phyloP scores from a whole-genome alignment of 2,329 filamentous ascomycete genomes.

The Microdochium bolleyi region DNA sequence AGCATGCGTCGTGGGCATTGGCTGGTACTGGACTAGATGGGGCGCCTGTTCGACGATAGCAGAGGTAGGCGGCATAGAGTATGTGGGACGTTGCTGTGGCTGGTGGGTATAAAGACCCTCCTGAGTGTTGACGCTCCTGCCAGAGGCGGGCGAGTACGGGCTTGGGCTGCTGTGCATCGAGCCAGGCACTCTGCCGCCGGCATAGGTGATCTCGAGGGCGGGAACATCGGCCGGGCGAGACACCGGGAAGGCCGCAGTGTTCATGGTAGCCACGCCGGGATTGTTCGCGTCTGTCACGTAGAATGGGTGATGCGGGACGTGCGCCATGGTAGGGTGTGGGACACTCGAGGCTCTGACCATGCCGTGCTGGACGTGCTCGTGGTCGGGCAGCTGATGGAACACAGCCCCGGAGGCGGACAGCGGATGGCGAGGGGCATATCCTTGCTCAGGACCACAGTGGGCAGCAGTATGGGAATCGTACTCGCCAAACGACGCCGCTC shows the following conservation, averaged over 20 bases:
- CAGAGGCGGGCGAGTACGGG: constrained; percentile 47
- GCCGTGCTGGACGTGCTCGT: constrained; percentile 33
- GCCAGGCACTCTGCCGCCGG: constrained; percentile 35
- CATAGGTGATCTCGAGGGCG: constrained; percentile 41
- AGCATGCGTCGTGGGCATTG: constrained; percentile 22
- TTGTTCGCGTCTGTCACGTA: constrained; percentile 56
- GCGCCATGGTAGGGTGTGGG: constrained; percentile 1
- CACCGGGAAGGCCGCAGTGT: constrained; percentile 41
- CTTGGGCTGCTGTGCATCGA: constrained; percentile 52
- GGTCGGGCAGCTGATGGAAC: constrained; percentile 31
- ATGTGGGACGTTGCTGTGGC: constrained; percentile 33
- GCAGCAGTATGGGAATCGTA: constrained; percentile 34
- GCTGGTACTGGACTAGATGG: constrained; percentile 33
- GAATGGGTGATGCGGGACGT: constrained; percentile 35
- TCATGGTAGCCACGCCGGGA: constrained; percentile 54
- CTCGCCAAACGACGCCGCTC: constrained; percentile 46
- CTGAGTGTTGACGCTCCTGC: constrained; percentile 43
- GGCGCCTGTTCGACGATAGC: constrained; percentile 35
- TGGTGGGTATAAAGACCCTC: constrained; percentile 52
- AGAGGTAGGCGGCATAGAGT: constrained; percentile 38
- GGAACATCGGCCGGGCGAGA: constrained; percentile 32
- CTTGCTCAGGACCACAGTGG: constrained; percentile 18
- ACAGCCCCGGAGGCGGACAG: constrained; percentile 31
- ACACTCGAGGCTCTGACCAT: constrained; percentile 37
- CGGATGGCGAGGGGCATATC: constrained; percentile 38